Conservation (phyloP, 768 basidiomycete species). For the Leccinum variicolor region DNA sequence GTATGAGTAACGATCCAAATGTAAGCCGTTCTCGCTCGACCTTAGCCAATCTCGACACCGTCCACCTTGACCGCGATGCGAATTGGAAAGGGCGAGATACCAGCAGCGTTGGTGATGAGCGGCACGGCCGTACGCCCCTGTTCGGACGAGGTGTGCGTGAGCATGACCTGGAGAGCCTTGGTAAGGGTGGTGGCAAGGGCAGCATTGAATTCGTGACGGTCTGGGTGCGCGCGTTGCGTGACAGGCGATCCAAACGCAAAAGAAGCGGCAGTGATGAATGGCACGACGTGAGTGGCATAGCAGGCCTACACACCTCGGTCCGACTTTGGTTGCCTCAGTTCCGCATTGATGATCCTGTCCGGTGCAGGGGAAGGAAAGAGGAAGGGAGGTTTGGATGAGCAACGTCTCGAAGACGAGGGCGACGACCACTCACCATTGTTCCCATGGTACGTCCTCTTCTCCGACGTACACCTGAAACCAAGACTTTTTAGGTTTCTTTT, state of each 20-base stretch:
- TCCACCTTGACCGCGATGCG: constrained; percentile 66
- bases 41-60: constrained; percentile 54
- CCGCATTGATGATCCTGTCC: constrained; percentile 73
- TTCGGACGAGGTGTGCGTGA: constrained; percentile 77
- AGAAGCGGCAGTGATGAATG: neutral
- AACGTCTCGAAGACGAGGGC: neutral
- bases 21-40: no score
- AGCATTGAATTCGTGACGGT: constrained; percentile 50
- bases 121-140: constrained; percentile 72
- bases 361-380: no score
- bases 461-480: constrained; percentile 72
- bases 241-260: neutral
- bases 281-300: neutral
- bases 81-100: constrained; percentile 80
- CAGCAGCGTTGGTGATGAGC: constrained; percentile 69
- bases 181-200: constrained; percentile 61
- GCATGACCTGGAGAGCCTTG: constrained; percentile 66
- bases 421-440: constrained; percentile 59
- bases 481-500: constrained; percentile 71
- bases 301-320: constrained; percentile 51
- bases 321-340: constrained; percentile 67
- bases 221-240: constrained; percentile 18
- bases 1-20: neutral
- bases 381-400: neutral
- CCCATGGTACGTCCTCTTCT: constrained; percentile 86